A percentile compares a stretch with the other conserved stretches of the same genome.
Conservation (phyloP, 225 moss, liverwort and hornwort species). For the Pseudoscleropodium purum region DNA sequence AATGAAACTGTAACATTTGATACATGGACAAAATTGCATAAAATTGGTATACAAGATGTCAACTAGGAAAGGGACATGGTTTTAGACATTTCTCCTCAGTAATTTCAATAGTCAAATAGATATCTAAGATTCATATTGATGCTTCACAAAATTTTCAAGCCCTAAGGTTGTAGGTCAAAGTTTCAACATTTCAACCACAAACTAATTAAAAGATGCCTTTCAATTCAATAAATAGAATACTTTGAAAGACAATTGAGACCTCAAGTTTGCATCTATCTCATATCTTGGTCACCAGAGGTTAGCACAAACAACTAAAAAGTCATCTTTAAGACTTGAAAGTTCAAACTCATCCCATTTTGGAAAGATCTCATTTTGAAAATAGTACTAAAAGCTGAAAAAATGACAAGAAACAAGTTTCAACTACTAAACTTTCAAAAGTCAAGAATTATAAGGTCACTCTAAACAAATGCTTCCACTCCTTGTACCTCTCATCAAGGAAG, state of each 20-base stretch:
- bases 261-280: rapidly evolving
- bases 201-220: background rate
- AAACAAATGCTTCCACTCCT: no score
- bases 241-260: background rate
- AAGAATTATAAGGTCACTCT: background rate
- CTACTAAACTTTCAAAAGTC: background rate
- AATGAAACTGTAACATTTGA: rapidly evolving
- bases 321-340: background rate
- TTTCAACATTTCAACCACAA: background rate
- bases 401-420: rapidly evolving
- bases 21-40: background rate
- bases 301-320: rapidly evolving
- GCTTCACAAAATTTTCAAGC: background rate
- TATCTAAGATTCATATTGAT: background rate
- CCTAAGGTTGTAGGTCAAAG: background rate
- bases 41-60: background rate
- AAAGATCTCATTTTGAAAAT: background rate
- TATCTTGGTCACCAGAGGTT: rapidly evolving
- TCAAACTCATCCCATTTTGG: rapidly evolving
- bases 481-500: background rate
- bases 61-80: background rate
- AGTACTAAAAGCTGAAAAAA: background rate
- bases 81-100: rapidly evolving
- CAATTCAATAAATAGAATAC: rapidly evolving
- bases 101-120: rapidly evolving